These are phyloP conservation scores for Eimeria brunetti DNA, from an alignment of 169 alveolate genomes.

Conservation along the genomic window DNA sequence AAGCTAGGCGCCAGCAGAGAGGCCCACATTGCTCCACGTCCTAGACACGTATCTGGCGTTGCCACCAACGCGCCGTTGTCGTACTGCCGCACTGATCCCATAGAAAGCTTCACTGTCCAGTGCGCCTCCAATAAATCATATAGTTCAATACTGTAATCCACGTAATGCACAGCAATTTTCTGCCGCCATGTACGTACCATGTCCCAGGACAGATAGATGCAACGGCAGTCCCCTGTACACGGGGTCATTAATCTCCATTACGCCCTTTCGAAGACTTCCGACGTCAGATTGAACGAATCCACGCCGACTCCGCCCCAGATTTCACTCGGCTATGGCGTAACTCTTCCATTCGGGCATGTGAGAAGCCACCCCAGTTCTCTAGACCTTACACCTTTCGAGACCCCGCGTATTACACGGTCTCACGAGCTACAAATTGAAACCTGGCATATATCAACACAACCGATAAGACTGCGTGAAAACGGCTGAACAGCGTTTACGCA, in stretches of 20 bases:
- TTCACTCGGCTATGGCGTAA: too few relatives aligned
- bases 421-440: neutral
- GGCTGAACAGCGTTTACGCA: neutral
- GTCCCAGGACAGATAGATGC: neutral
- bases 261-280: neutral
- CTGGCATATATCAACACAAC: neutral
- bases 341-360: neutral
- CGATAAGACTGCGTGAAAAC: neutral
- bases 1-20: neutral
- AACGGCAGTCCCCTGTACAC: neutral
- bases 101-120: neutral
- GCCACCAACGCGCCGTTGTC: neutral
- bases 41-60: neutral
- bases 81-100: neutral
- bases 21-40: neutral
- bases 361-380: neutral
- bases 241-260: neutral
- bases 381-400: neutral
- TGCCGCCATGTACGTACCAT: neutral
- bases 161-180: neutral
- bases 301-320: neutral
- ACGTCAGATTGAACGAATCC: neutral
- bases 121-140: neutral
- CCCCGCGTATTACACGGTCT: neutral
- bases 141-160: neutral